Evolutionary conservation across 2,329 filamentous ascomycete species (phyloP).

Genomic region (Ceratocystis cacaofunesta): DNA sequence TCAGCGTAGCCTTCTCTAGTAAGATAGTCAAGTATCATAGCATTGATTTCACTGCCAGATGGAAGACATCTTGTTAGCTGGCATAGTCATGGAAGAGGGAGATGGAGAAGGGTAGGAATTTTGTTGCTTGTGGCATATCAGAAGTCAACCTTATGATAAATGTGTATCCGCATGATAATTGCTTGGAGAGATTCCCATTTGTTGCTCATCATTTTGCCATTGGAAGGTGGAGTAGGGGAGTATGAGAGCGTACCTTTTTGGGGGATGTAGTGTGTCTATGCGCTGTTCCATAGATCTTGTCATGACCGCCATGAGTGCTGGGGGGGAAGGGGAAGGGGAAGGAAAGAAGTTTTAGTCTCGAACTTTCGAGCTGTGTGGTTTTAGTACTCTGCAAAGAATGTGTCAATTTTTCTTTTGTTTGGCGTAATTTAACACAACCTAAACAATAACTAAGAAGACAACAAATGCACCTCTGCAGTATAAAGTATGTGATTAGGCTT

Average conservation of each 20-base stretch:
- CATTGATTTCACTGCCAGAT: conserved; percentile 73
- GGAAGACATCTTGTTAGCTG: neutral
- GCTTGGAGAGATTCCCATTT: conserved; percentile 99
- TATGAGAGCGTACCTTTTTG: conserved; percentile 59
- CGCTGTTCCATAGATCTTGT: conserved; percentile 60
- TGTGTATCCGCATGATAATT: conserved; percentile 68
- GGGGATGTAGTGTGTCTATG: conserved; percentile 69
- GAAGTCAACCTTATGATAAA: conserved; percentile 53
- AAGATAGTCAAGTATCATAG: conserved; percentile 88
- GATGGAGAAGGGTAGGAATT: neutral
- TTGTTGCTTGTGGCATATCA: conserved; percentile 24
- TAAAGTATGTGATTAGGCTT: no score
- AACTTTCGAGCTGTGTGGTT: no score
- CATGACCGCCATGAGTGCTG: neutral
- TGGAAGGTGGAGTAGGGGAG: conserved; percentile 9
- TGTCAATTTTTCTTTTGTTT: no score
- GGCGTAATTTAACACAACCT: no score
- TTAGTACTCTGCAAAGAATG: no score
- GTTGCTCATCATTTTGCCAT: conserved; percentile 52
- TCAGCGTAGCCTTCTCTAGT: conserved; percentile 90
- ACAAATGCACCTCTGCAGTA: no score
- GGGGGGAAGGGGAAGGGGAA: neutral
- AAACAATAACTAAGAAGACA: no score
- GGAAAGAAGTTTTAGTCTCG: neutral
- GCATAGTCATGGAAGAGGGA: neutral